Evolutionary conservation across 768 basidiomycete genomes (phyloP), one percentile per base, ranked within the genome.

Genomic region (Mycena sanguinolenta): DNA sequence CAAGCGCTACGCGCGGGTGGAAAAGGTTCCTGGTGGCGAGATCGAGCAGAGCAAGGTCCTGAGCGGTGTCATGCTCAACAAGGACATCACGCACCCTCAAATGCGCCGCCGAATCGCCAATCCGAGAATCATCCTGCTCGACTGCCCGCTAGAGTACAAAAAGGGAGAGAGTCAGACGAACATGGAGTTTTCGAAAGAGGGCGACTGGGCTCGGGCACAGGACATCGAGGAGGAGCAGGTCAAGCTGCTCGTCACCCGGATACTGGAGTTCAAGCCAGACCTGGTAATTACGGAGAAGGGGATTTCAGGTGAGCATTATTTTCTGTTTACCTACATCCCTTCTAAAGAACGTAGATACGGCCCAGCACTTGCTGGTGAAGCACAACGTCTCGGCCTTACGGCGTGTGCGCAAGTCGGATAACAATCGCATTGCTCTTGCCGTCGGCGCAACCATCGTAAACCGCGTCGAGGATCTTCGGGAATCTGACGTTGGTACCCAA

Each of bases 131-230:
- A 84, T 99, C 27, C 82, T 99, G 46, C 83, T 99, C 46, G 96
- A 98, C 80, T 99, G 97, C 80, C 96, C 97, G 13, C 82, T 98
- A 65, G 97, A 99, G 84, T 99, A 99, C 85, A 99, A 99, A 85
- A 99, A 99, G 86, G 97, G 97, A 30, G 98, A 99, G 85, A 91
- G 88, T 65, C 98, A 99, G 82, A 99, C 98, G 69, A 98, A 98
- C 79, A 99, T 99, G 87, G 97, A 98, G 83, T 96, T 99, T 73
- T 92, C 91, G 52, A 95, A 95, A 82, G 97, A 97, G 84, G 86
- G 86, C 23, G 97, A 99, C 78, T 99, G 96, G 95, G 91, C 92
- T 62, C 84, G 95, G 55, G 93, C 95, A 28, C 93, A 97, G 81
- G 90, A 94, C 78, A 94, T 98, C 68, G 98, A 99, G 84, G 98